Evolutionary conservation across 768 basidiomycete species (phyloP).

Genomic region (Saitozyma sp.): DNA sequence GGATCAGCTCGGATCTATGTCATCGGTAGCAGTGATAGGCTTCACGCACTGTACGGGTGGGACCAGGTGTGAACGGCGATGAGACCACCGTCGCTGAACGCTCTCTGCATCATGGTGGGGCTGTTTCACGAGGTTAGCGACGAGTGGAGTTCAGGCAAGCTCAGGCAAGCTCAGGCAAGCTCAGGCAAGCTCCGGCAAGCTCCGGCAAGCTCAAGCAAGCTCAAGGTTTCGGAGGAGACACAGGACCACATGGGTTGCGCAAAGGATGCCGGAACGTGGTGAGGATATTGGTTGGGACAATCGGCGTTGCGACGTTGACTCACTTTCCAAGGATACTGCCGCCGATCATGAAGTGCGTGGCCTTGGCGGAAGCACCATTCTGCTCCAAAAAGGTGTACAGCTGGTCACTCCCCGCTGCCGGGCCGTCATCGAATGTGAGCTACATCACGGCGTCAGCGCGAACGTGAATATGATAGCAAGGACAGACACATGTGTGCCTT

Average conservation of each 20-base stretch:
- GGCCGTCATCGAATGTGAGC: constrained; percentile 51
- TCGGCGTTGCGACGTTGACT: neutral
- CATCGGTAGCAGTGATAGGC: neutral
- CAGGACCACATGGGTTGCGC: neutral
- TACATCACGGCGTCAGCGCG: constrained; percentile 6
- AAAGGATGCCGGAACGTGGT: too few species aligned
- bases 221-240: neutral
- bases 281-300: neutral
- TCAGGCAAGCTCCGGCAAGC: too few species aligned
- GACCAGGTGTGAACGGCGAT: constrained; percentile 54
- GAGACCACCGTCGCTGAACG: constrained; percentile 55
- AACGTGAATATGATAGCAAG: neutral
- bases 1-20: neutral
- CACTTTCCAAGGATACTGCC: constrained; percentile 64
- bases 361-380: constrained; percentile 59
- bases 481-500: neutral
- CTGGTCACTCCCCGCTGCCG: constrained; percentile 42
- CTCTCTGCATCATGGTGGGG: constrained; percentile 61
- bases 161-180: too few species aligned
- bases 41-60: constrained; percentile 51
- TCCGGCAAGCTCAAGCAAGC: too few species aligned
- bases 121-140: constrained; percentile 3
- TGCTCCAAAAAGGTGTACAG: constrained; percentile 68
- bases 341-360: constrained; percentile 90
- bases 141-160: too few species aligned